Evolutionary conservation across 1,284 basidiomycete species (phyloP).

Genomic region (Caloboletus inedulis): DNA sequence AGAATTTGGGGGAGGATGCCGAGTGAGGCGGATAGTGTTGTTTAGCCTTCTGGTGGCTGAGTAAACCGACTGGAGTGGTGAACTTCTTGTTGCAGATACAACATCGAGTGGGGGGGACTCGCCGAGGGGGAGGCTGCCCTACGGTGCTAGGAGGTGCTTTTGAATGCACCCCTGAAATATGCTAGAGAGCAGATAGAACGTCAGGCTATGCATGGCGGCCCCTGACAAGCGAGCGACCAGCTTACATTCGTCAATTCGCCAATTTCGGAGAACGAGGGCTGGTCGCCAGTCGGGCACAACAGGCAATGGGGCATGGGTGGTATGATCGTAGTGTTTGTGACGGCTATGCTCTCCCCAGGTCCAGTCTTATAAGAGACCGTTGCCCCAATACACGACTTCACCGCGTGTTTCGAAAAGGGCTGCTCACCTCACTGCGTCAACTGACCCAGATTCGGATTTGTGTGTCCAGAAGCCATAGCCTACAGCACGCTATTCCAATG

Average conservation of each 20-base stretch:
- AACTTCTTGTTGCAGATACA: conserved; percentile 30
- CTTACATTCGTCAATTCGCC: conserved; percentile 22
- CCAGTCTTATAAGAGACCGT: conserved; percentile 32
- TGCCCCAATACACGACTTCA: conserved; percentile 34
- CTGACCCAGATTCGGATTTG: conserved; percentile 21
- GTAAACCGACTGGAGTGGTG: conserved; percentile 16
- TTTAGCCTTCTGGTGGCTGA: conserved; percentile 25
- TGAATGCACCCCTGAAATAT: conserved; percentile 23
- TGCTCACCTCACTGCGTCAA: conserved; percentile 28
- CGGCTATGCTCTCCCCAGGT: conserved; percentile 12
- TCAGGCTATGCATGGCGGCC: conserved; percentile 9
- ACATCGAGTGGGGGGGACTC: conserved; percentile 16
- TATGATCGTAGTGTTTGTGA: conserved; percentile 18
- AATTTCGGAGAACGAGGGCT: conserved; percentile 23
- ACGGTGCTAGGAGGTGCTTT: conserved; percentile 1
- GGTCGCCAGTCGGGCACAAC: conserved; percentile 25
- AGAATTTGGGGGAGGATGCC: conserved; percentile 4
- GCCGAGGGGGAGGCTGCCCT: not conserved
- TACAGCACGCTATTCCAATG: conserved; percentile 31
- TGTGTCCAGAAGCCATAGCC: conserved; percentile 23
- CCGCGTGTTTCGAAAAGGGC: conserved; percentile 30
- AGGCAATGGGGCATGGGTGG: conserved; percentile 29
- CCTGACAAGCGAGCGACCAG: not conserved
- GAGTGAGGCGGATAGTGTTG: conserved; percentile 18
- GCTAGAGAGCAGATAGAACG: conserved; percentile 16